phyloP scores from a whole-genome alignment of 2,329 filamentous ascomycete species.

The Ophiostoma perfectum region DNA sequence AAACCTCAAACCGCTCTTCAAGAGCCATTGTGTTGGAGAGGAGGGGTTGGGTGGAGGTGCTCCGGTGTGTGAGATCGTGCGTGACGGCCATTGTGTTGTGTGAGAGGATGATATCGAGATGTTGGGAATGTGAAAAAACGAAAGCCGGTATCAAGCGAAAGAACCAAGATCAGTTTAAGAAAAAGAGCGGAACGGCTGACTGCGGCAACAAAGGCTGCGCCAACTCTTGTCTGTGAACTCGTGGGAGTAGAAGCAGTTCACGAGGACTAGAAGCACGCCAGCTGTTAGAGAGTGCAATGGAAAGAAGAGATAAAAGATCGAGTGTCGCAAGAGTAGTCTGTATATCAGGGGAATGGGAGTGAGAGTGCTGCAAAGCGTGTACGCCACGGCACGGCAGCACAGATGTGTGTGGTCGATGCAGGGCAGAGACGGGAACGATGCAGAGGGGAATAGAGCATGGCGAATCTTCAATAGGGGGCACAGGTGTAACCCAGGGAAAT shows the following conservation, averaged over 20 bases:
- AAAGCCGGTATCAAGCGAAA: not conserved
- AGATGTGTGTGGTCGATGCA: not conserved
- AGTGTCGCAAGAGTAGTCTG: not conserved
- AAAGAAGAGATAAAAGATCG: not conserved
- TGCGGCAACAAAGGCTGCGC: slow-evolving; percentile 13
- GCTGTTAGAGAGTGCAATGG: not conserved
- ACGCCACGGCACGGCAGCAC: slow-evolving; percentile 1
- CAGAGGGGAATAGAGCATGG: not conserved
- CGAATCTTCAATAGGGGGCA: not conserved
- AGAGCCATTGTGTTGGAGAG: slow-evolving; percentile 53
- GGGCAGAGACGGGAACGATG: not conserved
- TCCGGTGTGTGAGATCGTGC: slow-evolving; percentile 66
- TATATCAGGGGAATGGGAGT: not conserved
- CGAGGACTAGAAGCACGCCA: not conserved
- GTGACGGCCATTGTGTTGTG: slow-evolving; percentile 63
- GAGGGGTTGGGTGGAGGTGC: slow-evolving; percentile 51
- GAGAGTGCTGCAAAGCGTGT: not conserved
- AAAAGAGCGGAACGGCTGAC: slow-evolving; percentile 15
- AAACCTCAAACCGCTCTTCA: slow-evolving; percentile 90
- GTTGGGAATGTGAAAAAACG: not conserved
- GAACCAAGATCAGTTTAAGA: not conserved
- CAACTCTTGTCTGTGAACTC: slow-evolving; percentile 8
- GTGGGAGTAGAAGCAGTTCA: no score
- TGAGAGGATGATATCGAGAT: not conserved
- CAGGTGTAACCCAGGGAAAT: slow-evolving; percentile 1